A percentile compares a stretch with the other conserved stretches of the same genome.
Conservation (phyloP, 768 basidiomycete genomes). For the Favolaschia claudopus region DNA sequence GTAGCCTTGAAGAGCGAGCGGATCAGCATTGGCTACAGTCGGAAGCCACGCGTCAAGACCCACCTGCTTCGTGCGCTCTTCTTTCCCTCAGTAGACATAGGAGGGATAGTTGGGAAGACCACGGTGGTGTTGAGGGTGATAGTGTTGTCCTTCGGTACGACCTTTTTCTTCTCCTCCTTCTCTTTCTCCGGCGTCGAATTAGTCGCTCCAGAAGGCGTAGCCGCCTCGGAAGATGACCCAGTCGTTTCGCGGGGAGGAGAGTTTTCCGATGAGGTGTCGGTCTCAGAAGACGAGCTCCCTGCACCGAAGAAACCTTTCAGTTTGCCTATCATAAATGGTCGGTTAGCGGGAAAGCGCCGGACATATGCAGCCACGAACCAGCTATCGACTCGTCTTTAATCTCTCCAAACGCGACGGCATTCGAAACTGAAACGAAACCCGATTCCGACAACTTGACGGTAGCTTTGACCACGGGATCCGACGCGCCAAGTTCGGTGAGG, state of each 20-base stretch:
- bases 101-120: conserved; percentile 71
- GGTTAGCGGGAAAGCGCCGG: background rate
- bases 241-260: conserved; percentile 53
- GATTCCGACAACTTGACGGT: conserved; percentile 86
- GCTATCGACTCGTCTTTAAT: conserved; percentile 82
- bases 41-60: conserved; percentile 27
- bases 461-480: conserved; percentile 87
- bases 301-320: conserved; percentile 88
- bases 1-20: conserved; percentile 68
- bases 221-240: conserved; percentile 35
- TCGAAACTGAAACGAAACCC: conserved; percentile 82
- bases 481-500: conserved; percentile 81
- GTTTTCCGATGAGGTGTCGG: conserved; percentile 51
- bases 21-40: conserved; percentile 7
- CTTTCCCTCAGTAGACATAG: conserved; percentile 83
- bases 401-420: conserved; percentile 82
- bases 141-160: conserved; percentile 61
- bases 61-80: conserved; percentile 75
- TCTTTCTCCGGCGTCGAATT: conserved; percentile 45
- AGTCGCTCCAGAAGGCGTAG: conserved; percentile 49
- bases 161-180: conserved; percentile 40
- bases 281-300: conserved; percentile 52
- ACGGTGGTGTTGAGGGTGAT: conserved; percentile 71
- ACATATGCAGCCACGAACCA: conserved; percentile 50
- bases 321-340: conserved; percentile 59